Evolutionary conservation across 306 rosid species (phyloP), one percentile per base, ranked within the genome.

Genomic region (Prunus salicina): DNA sequence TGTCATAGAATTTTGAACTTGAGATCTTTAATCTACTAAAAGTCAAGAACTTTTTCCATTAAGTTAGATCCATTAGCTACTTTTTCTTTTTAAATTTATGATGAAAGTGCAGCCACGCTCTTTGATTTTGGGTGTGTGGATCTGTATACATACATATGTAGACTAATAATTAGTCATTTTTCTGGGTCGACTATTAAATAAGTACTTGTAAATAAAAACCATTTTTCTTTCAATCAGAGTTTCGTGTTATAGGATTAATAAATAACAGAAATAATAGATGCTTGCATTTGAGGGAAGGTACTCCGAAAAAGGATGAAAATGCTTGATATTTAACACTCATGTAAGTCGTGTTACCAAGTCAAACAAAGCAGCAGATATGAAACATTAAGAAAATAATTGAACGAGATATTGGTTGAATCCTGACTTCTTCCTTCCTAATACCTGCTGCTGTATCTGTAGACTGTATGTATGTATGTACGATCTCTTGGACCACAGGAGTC

Each of bases 11-110:
- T 6, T 38, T 38, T 1, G 0, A 38, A 38, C 2, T 0, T 6
- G 0, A 38, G 0, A 38, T 0, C 0, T 38, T 38, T 7, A 38
- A 0, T 38, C 0, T 38, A 1, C 0, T 38, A 38, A 0, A 7
- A 51, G 6, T 51, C 2, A 16, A 15, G 3, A 16, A 1, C 3
- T 16, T 51, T 51, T 51, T 1, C 1, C 7, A 5, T 32, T 32
- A 32, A 32, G 7, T 32, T 32, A 32, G 0, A 32, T 1, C 8
- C 43, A 0, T 38, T 6, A 2, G 9, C 9, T 38, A 6, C 2
- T 49, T 49, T 49, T 49, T 13, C 53, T 49, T 49, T 49, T 18
- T 3, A 52, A 52, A 52, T 15, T 6, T 52, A 2, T 15, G 20
- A 52, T 18, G 6, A 15, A 52, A 24, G 34, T 25, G 30, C 12